Conservation (phyloP, 805 yeast genomes). For the Teunomyces panamensis region DNA sequence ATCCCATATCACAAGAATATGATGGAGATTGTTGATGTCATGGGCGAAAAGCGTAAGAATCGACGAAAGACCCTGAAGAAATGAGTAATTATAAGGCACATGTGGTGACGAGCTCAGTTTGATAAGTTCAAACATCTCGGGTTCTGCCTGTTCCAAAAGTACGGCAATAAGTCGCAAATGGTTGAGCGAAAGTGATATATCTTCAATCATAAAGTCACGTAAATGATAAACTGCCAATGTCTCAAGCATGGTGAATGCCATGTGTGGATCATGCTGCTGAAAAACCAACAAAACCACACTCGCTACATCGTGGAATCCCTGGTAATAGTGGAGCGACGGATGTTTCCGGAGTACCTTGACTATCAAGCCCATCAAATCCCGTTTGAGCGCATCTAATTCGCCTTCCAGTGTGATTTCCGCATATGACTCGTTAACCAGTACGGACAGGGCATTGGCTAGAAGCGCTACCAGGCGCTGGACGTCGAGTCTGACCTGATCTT, state of each 20-base stretch:
- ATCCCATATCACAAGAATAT: conserved; percentile 66
- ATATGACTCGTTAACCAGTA: conserved; percentile 21
- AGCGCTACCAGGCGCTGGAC: conserved; percentile 65
- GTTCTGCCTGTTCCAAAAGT: conserved; percentile 51
- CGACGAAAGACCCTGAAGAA: conserved; percentile 65
- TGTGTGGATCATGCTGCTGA: conserved; percentile 24
- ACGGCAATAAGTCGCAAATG: conserved; percentile 68
- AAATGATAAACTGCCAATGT: conserved; percentile 57
- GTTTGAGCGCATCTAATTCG: conserved; percentile 30
- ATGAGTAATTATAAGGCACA: conserved; percentile 31
- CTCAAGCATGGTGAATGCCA: conserved; percentile 47
- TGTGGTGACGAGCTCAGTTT: conserved; percentile 34
- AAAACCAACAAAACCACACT: conserved; percentile 60
- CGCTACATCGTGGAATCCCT: conserved; percentile 90
- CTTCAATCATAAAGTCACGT: conserved; percentile 82
- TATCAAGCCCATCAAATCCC: conserved; percentile 43
- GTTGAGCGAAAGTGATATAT: conserved; percentile 60
- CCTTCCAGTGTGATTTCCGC: conserved; percentile 34
- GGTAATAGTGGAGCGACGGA: conserved; percentile 74
- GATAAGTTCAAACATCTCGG: conserved; percentile 34
- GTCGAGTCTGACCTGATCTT: conserved; percentile 76
- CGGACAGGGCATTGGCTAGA: conserved; percentile 27
- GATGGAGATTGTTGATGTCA: conserved; percentile 49
- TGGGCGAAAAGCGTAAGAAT: conserved; percentile 78
- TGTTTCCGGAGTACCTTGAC: conserved; percentile 54